A percentile compares a stretch with the other conserved stretches of the same genome.
phyloP scores from a whole-genome alignment of 192 early-diverging fungal genomes.

The Podila epigama region DNA sequence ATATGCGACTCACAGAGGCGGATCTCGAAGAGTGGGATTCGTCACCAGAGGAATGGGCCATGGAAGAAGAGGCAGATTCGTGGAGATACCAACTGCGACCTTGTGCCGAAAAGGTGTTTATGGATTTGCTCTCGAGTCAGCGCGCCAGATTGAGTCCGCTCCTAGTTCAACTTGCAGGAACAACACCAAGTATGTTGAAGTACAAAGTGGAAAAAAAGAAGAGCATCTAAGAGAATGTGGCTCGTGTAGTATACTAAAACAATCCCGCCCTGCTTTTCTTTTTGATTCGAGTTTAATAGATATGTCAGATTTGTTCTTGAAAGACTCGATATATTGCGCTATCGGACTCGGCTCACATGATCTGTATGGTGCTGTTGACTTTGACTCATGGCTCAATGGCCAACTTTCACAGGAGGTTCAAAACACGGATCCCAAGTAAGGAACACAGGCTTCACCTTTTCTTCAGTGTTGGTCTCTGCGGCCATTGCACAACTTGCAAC shows the following conservation, averaged over 20 bases:
- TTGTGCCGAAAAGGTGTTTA: conserved; percentile 85
- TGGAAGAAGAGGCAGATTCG: conserved; percentile 82
- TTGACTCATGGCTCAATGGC: conserved; percentile 77
- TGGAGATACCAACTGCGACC: conserved; percentile 84
- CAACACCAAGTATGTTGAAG: conserved; percentile 59
- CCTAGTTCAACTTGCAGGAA: conserved; percentile 66
- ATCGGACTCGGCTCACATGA: conserved; percentile 83
- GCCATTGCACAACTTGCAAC: too few relatives aligned
- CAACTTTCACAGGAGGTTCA: conserved; percentile 64
- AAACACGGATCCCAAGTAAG: conserved; percentile 59
- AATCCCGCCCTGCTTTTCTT: too few relatives aligned
- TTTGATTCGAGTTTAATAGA: conserved; percentile 4
- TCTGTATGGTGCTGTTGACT: conserved; percentile 82
- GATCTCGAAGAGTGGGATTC: conserved; percentile 85
- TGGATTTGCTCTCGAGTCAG: conserved; percentile 77
- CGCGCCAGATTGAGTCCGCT: conserved; percentile 66
- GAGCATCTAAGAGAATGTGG: not conserved
- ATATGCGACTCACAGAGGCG: conserved; percentile 70
- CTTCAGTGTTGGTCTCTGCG: too few relatives aligned
- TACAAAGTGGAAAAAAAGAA: not conserved
- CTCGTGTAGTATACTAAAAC: too few relatives aligned
- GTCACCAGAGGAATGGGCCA: conserved; percentile 84
- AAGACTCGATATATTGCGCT: conserved; percentile 81
- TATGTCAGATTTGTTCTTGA: conserved; percentile 62
- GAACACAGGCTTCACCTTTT: not conserved